A percentile compares a stretch with the other conserved stretches of the same genome.
These are phyloP conservation scores for Panus rudis DNA, from an alignment of 768 basidiomycete genomes.

Conservation along the genomic window DNA sequence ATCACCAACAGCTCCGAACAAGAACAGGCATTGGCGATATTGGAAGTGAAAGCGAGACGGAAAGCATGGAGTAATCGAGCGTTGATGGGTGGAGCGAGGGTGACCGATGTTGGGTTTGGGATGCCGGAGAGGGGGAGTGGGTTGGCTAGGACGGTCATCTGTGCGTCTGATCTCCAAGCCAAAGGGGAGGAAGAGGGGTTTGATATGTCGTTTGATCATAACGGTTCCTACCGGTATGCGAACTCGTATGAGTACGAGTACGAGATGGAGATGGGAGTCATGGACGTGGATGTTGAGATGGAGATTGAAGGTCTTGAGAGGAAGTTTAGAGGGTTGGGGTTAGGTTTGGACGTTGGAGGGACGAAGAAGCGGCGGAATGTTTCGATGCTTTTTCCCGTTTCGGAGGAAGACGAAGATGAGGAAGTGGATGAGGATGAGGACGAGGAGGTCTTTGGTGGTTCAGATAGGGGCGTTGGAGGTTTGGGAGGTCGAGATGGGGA, in stretches of 20 bases:
- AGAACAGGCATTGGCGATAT: slow-evolving; percentile 20
- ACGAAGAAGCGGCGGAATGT: too few species aligned
- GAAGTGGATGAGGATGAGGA: slow-evolving; percentile 2
- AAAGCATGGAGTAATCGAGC: slow-evolving; percentile 61
- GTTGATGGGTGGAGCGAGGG: slow-evolving; percentile 29
- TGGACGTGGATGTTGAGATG: not conserved
- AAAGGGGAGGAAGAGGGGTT: slow-evolving; percentile 8
- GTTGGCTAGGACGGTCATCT: slow-evolving; percentile 24
- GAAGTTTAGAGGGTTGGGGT: not conserved
- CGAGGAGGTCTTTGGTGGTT: not conserved
- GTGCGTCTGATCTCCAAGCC: slow-evolving; percentile 13
- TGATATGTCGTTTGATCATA: too few species aligned
- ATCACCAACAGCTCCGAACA: slow-evolving; percentile 34
- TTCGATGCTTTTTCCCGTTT: slow-evolving; percentile 23
- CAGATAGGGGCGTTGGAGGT: too few species aligned
- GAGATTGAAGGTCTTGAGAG: not conserved
- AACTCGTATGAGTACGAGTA: slow-evolving; percentile 1
- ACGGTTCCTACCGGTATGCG: too few species aligned
- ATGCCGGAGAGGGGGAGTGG: slow-evolving; percentile 46
- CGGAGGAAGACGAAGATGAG: slow-evolving; percentile 25
- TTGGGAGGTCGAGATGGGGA: too few species aligned
- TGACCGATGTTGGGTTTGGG: slow-evolving; percentile 39
- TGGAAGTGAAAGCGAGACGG: slow-evolving; percentile 54
- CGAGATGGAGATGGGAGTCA: too few species aligned
- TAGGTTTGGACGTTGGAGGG: not conserved